A percentile compares a stretch with the other conserved stretches of the same genome.
phyloP scores from a whole-genome alignment of 345 rosid species.

The Rhodamnia rubescens region DNA sequence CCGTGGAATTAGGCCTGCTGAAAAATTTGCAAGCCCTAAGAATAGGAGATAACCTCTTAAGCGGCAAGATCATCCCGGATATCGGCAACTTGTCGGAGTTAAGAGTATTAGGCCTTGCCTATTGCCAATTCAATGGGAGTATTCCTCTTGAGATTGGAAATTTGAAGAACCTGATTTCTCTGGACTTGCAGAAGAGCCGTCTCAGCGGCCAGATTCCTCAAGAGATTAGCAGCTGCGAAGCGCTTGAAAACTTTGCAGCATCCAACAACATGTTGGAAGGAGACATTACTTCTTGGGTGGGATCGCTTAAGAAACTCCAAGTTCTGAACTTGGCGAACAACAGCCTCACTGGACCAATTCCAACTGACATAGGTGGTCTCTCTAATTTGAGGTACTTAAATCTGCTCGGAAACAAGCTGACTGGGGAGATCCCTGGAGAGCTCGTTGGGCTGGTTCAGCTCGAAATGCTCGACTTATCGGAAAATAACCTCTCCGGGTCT shows the following conservation, averaged over 20 bases:
- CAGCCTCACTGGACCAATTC: conserved; percentile 57
- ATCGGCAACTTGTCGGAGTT: conserved; percentile 55
- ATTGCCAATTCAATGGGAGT: conserved; percentile 54
- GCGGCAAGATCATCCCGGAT: conserved; percentile 40
- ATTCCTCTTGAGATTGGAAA: conserved; percentile 73
- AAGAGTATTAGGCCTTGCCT: conserved; percentile 44
- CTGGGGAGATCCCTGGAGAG: conserved; percentile 46
- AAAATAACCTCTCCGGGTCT: conserved; percentile 58
- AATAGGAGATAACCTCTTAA: conserved; percentile 52
- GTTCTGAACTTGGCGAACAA: conserved; percentile 61
- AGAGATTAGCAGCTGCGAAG: conserved; percentile 33
- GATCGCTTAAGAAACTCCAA: conserved; percentile 39
- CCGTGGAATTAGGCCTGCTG: conserved; percentile 46
- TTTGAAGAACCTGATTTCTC: conserved; percentile 32
- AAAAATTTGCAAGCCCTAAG: conserved; percentile 48
- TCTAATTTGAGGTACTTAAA: conserved; percentile 42
- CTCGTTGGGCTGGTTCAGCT: conserved; percentile 43
- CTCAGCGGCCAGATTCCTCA: conserved; percentile 56
- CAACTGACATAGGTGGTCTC: conserved; percentile 46
- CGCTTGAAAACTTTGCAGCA: conserved; percentile 38
- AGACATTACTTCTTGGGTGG: conserved; percentile 39
- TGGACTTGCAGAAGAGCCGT: conserved; percentile 48
- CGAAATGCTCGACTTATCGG: conserved; percentile 47
- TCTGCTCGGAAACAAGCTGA: conserved; percentile 42
- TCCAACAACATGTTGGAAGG: conserved; percentile 67